phyloP scores from a whole-genome alignment of 169 alveolate species.

The Plasmodium vinckei region DNA sequence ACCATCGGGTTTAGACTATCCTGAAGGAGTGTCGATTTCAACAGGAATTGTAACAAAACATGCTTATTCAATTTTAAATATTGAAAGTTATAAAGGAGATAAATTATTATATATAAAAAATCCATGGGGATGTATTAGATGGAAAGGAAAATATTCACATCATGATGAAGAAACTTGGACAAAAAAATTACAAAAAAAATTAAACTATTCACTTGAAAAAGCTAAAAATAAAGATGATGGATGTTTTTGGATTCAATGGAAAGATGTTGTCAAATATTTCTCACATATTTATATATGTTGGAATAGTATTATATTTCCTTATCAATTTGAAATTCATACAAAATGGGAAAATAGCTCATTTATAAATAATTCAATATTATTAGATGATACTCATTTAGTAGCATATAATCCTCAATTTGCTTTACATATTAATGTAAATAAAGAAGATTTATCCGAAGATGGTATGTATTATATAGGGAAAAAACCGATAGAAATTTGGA shows the following conservation, averaged over 20 bases:
- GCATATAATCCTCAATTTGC: constrained; percentile 89
- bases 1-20: constrained; percentile 80
- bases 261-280: constrained; percentile 89
- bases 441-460: constrained; percentile 72
- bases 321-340: constrained; percentile 80
- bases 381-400: constrained; percentile 89
- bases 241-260: constrained; percentile 92
- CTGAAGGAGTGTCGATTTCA: constrained; percentile 87
- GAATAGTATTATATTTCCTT: constrained; percentile 86
- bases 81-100: constrained; percentile 79
- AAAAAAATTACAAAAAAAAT: constrained; percentile 70
- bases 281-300: constrained; percentile 91
- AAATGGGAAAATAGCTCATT: constrained; percentile 83
- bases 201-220: constrained; percentile 68
- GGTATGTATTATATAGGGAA: constrained; percentile 50
- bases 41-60: constrained; percentile 90
- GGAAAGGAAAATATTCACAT: constrained; percentile 90
- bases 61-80: constrained; percentile 89
- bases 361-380: constrained; percentile 79
- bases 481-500: constrained; percentile 83
- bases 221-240: constrained; percentile 86
- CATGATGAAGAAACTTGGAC: constrained; percentile 82
- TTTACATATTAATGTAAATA: constrained; percentile 39
- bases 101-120: constrained; percentile 90
- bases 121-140: constrained; percentile 95